These are phyloP conservation scores for Coemansia sp. DNA, from an alignment of 192 early-diverging fungal species.

Conservation along the genomic window DNA sequence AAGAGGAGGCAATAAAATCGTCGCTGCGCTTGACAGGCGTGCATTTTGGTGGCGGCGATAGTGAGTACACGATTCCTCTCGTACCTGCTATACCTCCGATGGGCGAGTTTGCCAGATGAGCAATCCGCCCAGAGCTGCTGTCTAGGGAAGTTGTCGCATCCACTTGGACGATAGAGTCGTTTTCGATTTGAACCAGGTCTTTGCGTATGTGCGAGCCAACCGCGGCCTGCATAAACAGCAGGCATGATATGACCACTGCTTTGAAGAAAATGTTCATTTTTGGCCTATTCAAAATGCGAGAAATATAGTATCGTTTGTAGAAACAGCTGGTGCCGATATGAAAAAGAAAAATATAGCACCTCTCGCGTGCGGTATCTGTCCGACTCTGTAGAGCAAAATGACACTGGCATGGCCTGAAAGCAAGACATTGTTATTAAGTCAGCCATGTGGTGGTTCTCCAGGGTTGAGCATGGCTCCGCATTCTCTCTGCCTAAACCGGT, in stretches of 20 bases:
- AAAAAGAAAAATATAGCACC: not conserved
- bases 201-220: constrained; percentile 43
- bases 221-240: constrained; percentile 16
- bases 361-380: no score
- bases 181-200: constrained; percentile 47
- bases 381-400: no score
- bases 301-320: no score
- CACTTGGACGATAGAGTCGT: constrained; percentile 38
- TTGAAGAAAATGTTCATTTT: constrained; percentile 24
- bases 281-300: no score
- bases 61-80: constrained; percentile 39
- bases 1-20: constrained; percentile 25
- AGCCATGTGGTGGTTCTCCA: not conserved
- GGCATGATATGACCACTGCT: constrained; percentile 7
- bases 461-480: not conserved
- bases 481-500: not conserved
- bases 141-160: constrained; percentile 40
- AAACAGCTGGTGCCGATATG: not conserved
- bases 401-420: no score
- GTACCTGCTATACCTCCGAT: constrained; percentile 30
- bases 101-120: constrained; percentile 32
- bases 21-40: constrained; percentile 34
- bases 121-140: constrained; percentile 30
- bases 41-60: constrained; percentile 31
- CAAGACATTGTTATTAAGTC: not conserved